phyloP scores from a whole-genome alignment of 75 land plant species.

The Ceratopteris richardii region DNA sequence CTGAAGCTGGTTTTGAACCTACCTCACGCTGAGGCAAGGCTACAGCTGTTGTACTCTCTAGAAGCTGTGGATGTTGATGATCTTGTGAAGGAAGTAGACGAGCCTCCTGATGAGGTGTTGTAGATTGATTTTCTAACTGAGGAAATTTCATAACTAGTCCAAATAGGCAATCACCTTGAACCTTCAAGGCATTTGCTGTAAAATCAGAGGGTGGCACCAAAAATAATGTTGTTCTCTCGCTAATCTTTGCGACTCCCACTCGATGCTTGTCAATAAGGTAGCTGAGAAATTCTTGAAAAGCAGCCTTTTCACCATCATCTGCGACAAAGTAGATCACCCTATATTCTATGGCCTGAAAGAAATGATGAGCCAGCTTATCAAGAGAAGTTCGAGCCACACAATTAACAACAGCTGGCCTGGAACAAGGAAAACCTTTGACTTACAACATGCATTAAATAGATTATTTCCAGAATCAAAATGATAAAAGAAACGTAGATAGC shows the following conservation, averaged over 20 bases:
- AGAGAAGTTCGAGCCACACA: slow-evolving; percentile 84
- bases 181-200: slow-evolving; percentile 57
- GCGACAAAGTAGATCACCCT: slow-evolving; percentile 79
- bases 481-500: too few relatives aligned
- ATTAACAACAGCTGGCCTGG: slow-evolving; percentile 81
- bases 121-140: slow-evolving; percentile 9
- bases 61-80: too few relatives aligned
- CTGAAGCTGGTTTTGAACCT: too few relatives aligned
- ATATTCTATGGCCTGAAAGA: slow-evolving; percentile 71
- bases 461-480: too few relatives aligned
- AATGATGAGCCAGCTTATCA: slow-evolving; percentile 74
- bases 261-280: slow-evolving; percentile 69
- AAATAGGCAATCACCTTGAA: slow-evolving; percentile 74
- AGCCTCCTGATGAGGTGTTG: too few relatives aligned
- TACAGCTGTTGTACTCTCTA: too few relatives aligned
- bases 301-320: slow-evolving; percentile 70
- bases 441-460: too few relatives aligned
- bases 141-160: slow-evolving; percentile 73
- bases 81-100: too few relatives aligned
- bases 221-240: slow-evolving; percentile 82
- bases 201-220: slow-evolving; percentile 96
- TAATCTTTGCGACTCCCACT: slow-evolving; percentile 87
- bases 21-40: too few relatives aligned
- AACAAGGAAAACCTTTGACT: too few relatives aligned
- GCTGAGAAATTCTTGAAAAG: slow-evolving; percentile 82